Base-by-base conservation (phyloP, 371 early-diverging fungal species). In the Quaeritorhiza haematococci region DNA sequence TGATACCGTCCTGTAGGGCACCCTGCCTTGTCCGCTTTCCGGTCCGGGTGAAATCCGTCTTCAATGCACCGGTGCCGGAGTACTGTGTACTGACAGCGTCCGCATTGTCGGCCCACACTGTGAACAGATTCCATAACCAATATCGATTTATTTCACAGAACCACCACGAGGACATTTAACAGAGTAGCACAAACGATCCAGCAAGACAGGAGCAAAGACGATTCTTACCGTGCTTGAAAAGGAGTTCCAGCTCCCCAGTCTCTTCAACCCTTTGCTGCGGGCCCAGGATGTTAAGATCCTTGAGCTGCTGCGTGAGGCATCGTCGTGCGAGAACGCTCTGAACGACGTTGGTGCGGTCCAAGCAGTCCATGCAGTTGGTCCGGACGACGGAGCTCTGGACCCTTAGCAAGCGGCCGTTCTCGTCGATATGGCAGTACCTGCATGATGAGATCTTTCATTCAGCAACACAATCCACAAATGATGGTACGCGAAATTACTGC, bases 301-400 rank as follows among this genome's bases (percentile, higher is more conserved):
- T 21, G 49, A 79, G 45, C 61, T 73, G 73, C 50, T 44, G 21
- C 3, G 43, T 56, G 10, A 79, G 58, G 3, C 66, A 35, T 57
- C 72, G 73, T 15, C 89, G 83, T 17, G 93, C 93, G 34, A 97
- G 66, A 13, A 89, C 88, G 27, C 87, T 88, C 67, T 99, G 99
- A 1, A 97, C 93, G 4, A 99, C 95, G 62, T 99, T 99, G 30
- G 99, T 99, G 63, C 99, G 84, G 73, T 99, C 99, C 48, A 99
- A 75, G 63, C 98, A 99, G 76, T 99, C 99, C 87, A 99, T 97
- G 69, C 99, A 99, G 71, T 99, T 99, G 7, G 97, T 91, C 53
- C 99, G 87, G 7, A 96, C 76, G 10, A 98, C 88, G 1, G 91
- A 89, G 1, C 72, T 71, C 61, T 99, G 98, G 33, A 57, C 65